phyloP scores from a whole-genome alignment of 1,284 basidiomycete genomes.

The Cerrena zonata region DNA sequence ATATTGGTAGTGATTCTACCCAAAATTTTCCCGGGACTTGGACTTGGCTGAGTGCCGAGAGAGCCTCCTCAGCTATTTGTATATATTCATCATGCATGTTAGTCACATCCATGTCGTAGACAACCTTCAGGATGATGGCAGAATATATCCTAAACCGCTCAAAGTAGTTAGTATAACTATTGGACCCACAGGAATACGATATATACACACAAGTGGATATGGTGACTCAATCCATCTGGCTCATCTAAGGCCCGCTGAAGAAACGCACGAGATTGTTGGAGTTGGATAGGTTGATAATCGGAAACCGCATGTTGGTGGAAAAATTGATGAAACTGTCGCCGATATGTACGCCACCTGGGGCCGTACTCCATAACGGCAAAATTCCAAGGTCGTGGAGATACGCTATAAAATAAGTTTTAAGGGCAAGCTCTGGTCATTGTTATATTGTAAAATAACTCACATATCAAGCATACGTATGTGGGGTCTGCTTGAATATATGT shows the following conservation, averaged over 20 bases:
- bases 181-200: no score
- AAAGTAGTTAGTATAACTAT: no score
- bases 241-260: not conserved
- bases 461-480: no score
- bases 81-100: constrained; percentile 14
- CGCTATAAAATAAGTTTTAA: no score
- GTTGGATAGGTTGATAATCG: not conserved
- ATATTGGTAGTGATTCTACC: constrained; percentile 12
- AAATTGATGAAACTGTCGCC: not conserved
- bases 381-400: no score
- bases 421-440: no score
- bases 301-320: not conserved
- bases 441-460: no score
- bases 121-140: no score
- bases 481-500: no score
- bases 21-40: constrained; percentile 9
- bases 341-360: not conserved
- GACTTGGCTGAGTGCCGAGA: not conserved
- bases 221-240: not conserved
- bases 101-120: constrained; percentile 18
- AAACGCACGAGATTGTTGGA: not conserved
- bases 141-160: constrained; percentile 10
- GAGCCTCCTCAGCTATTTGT: not conserved
- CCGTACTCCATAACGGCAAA: constrained; percentile 1
- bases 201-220: constrained; percentile 1